Evolutionary conservation across 768 basidiomycete genomes (phyloP).

Genomic region (Harrya chromipes): DNA sequence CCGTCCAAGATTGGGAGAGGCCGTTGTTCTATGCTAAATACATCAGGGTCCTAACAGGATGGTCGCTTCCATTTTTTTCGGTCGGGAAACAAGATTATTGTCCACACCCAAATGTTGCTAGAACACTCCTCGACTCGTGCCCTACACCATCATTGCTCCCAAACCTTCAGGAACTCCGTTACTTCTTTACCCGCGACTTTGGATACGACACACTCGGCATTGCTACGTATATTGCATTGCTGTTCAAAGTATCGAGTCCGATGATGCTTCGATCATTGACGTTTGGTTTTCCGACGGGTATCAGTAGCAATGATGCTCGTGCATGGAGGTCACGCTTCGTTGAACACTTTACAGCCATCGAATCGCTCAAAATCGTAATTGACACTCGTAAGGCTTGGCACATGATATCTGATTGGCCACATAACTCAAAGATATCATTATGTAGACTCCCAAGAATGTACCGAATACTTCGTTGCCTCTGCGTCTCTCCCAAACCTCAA

Average conservation of each 20-base stretch:
- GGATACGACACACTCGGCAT: too few relatives aligned
- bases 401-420: not conserved
- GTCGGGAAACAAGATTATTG: too few relatives aligned
- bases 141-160: slow-evolving; percentile 19
- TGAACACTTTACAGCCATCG: slow-evolving; percentile 10
- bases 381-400: slow-evolving; percentile 13
- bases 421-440: not conserved
- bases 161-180: slow-evolving; percentile 26
- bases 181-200: not conserved
- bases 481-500: slow-evolving; percentile 14
- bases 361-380: slow-evolving; percentile 16
- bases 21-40: slow-evolving; percentile 19
- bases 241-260: slow-evolving; percentile 10
- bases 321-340: slow-evolving; percentile 7
- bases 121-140: slow-evolving; percentile 18
- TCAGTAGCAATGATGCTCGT: slow-evolving; percentile 13
- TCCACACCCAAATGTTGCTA: slow-evolving; percentile 16
- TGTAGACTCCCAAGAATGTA: slow-evolving; percentile 8
- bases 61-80: slow-evolving; percentile 1
- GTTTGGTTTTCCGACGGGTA: slow-evolving; percentile 17
- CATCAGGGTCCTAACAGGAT: slow-evolving; percentile 4
- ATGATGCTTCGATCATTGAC: slow-evolving; percentile 11
- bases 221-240: slow-evolving; percentile 9
- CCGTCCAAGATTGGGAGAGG: slow-evolving; percentile 16
- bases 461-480: slow-evolving; percentile 12